Evolutionary conservation across 768 basidiomycete species (phyloP), one percentile per base, ranked within the genome.

Genomic region (Suillus fuscotomentosus): DNA sequence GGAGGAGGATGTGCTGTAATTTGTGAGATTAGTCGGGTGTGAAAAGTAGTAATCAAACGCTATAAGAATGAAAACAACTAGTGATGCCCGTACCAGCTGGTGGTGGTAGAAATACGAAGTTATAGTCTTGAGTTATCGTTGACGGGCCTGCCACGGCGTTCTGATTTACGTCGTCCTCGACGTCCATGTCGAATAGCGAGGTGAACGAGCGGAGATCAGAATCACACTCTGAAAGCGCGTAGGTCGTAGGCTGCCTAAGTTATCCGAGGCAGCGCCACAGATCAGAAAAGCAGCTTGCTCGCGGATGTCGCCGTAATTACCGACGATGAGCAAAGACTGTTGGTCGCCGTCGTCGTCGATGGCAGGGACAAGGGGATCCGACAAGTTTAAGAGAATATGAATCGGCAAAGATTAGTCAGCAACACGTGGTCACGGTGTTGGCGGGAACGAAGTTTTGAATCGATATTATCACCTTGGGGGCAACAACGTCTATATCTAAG

Each of bases 101-200:
- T 14, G 73, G 70, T 38, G 76, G 78, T 9, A 79, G 65, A 66
- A 74, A 76, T 50, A 77, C 55, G 10, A 47, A 3, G 3, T 71
- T 57, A 1, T 17, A 60, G 61, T 69, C 71, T 65, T 72, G 76
- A 10, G 69, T 38, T 57, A 71, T 51, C 55, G 75, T 76, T 38
- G 88, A 89, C 38, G 89, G 88, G 45, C 88, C 89, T 61, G 88
- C 88, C 69, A 87, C 77, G 65, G 88, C 86, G 72, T 88, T 86
- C 63, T 74, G 61, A 57, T 70, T 70, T 22, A 65, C 43, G 31
- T 64, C 63, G 69, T 71, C 66, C 66, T 67, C 64, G 63, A 69
- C 70, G 70, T 76, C 74, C 75, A 76, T 76, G 67, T 67, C 68
- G 68, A 68, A 65, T 62, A 55, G 60, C 22, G 51, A 64, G 60